These are phyloP conservation scores for Chaetomium fimeti DNA, from an alignment of 495 filamentous ascomycete genomes.

Conservation along the genomic window DNA sequence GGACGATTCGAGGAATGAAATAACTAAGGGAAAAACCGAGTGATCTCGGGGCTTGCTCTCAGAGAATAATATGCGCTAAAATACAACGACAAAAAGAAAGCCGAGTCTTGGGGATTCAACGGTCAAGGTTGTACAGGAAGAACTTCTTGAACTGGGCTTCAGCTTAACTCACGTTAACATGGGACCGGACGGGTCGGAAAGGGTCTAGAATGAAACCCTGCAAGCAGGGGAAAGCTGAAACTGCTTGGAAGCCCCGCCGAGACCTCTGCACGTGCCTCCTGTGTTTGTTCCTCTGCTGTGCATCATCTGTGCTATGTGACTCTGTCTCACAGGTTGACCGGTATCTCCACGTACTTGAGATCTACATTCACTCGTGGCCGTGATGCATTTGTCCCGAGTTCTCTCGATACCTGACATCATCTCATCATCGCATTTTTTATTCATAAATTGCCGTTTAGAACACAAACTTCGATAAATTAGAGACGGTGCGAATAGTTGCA, in stretches of 20 bases:
- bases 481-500: too few relatives aligned
- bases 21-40: slow-evolving; percentile 7
- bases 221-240: slow-evolving; percentile 4
- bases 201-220: background rate
- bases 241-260: background rate
- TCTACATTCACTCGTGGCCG: too few relatives aligned
- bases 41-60: background rate
- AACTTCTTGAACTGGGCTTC: background rate
- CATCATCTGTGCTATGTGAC: too few relatives aligned
- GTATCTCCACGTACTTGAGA: too few relatives aligned
- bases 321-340: too few relatives aligned
- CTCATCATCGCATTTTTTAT: too few relatives aligned
- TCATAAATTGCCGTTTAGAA: too few relatives aligned
- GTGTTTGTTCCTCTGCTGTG: too few relatives aligned
- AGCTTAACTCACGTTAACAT: background rate
- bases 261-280: background rate
- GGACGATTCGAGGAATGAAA: slow-evolving; percentile 8
- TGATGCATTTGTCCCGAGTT: too few relatives aligned
- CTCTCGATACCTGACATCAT: too few relatives aligned
- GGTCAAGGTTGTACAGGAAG: background rate
- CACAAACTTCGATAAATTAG: too few relatives aligned
- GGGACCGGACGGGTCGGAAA: background rate
- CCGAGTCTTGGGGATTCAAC: background rate
- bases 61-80: background rate
- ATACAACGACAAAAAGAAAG: background rate